Percentiles rank a stretch among this genome's conserved stretches.
These are phyloP conservation scores for Cyberlindnera mrakii DNA, from an alignment of 805 yeast species.

Conservation along the genomic window DNA sequence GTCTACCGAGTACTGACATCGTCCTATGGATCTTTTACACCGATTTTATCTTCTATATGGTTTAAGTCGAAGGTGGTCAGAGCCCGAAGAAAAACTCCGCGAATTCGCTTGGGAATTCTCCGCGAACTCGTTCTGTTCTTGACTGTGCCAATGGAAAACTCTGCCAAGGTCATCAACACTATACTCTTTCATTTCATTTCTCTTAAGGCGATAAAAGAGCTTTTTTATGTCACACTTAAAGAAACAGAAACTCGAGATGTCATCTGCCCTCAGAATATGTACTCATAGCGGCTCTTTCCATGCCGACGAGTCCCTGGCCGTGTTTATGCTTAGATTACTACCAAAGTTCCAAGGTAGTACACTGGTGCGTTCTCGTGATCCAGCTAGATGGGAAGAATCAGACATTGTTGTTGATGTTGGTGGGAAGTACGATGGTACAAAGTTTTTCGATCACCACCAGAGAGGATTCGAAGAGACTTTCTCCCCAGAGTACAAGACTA, in stretches of 20 bases:
- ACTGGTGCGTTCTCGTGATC: conserved; percentile 79
- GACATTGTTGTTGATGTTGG: conserved; percentile 95
- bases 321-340: conserved; percentile 68
- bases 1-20: conserved; percentile 6
- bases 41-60: not conserved
- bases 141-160: no score
- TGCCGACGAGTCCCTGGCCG: conserved; percentile 95
- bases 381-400: conserved; percentile 73
- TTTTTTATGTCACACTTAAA: conserved; percentile 13
- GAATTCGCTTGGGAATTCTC: no score
- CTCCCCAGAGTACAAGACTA: conserved; percentile 51
- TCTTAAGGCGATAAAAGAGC: not conserved
- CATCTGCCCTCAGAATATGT: conserved; percentile 55
- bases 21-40: not conserved
- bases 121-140: no score
- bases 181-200: no score
- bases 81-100: no score
- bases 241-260: conserved; percentile 24
- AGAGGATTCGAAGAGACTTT: conserved; percentile 81
- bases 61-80: not conserved
- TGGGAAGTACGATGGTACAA: conserved; percentile 80
- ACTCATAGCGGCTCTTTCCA: conserved; percentile 94
- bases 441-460: conserved; percentile 95
- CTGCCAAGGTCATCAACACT: no score
- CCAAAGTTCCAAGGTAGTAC: conserved; percentile 63